Evolutionary conservation across 495 filamentous ascomycete species (phyloP).

Genomic region (Pseudomonodictys pantanalensis): DNA sequence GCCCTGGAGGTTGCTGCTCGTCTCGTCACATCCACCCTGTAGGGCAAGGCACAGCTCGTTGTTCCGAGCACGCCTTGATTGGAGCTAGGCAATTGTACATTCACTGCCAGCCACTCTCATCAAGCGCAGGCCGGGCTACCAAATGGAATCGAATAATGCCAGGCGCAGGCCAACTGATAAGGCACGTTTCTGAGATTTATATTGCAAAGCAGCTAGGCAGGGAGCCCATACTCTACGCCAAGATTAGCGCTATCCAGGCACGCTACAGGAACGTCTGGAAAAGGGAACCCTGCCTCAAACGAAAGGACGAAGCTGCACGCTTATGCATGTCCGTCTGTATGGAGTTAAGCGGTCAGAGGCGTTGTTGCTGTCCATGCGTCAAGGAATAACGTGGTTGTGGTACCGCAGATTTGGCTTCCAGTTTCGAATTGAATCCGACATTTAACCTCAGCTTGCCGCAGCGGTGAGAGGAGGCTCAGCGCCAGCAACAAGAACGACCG

Average conservation of each 20-base stretch:
- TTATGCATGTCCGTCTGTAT: slow-evolving; percentile 21
- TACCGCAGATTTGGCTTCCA: slow-evolving; percentile 2
- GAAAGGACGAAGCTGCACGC: slow-evolving; percentile 1
- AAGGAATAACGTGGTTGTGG: too few relatives aligned
- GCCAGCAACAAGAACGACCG: too few relatives aligned
- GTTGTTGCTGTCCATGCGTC: too few relatives aligned
- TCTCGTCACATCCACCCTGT: too few relatives aligned
- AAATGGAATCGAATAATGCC: slow-evolving; percentile 33
- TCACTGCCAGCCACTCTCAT: not conserved
- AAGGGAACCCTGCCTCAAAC: not conserved
- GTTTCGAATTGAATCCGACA: slow-evolving; percentile 24
- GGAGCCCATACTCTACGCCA: slow-evolving; percentile 29
- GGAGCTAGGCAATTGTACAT: too few relatives aligned
- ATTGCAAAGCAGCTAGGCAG: slow-evolving; percentile 30
- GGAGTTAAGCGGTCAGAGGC: slow-evolving; percentile 27
- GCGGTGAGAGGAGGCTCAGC: slow-evolving; percentile 23
- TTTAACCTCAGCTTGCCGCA: slow-evolving; percentile 14
- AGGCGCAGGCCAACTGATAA: slow-evolving; percentile 32
- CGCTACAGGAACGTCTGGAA: not conserved
- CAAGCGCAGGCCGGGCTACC: slow-evolving; percentile 1
- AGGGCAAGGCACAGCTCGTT: not conserved
- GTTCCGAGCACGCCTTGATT: not conserved
- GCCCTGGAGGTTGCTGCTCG: too few relatives aligned
- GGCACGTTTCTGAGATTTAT: slow-evolving; percentile 30
- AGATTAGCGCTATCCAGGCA: slow-evolving; percentile 19